Conservation (phyloP, 257 asterid species). For the Plantago ovata region DNA sequence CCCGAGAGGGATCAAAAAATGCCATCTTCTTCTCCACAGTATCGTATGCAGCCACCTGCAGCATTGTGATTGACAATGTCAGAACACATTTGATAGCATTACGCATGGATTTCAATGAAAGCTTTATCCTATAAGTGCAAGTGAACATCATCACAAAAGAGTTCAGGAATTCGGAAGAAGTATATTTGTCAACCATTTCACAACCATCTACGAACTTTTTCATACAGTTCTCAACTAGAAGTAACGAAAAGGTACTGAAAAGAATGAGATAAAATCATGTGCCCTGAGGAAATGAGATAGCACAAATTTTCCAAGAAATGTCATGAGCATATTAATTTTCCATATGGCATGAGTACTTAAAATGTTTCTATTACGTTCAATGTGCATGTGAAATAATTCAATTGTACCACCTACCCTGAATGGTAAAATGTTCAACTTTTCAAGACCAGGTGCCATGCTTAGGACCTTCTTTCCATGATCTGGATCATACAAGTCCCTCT, state of each 20-base stretch:
- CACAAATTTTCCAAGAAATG: no score
- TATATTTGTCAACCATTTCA: no score
- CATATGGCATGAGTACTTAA: not conserved
- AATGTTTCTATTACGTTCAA: not conserved
- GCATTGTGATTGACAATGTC: not conserved
- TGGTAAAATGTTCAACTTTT: conserved; percentile 73
- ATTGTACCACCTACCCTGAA: conserved; percentile 45
- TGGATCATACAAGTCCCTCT: conserved; percentile 80
- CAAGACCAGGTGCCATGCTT: conserved; percentile 88
- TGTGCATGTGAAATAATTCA: not conserved
- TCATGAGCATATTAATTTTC: not conserved
- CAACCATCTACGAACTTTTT: no score
- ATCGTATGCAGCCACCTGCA: conserved; percentile 90
- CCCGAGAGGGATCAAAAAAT: conserved; percentile 79
- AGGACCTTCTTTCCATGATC: conserved; percentile 89
- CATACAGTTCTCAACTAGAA: no score
- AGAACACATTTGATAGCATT: not conserved
- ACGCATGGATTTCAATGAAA: not conserved
- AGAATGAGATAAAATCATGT: no score
- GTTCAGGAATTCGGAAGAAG: no score
- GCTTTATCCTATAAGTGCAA: not conserved
- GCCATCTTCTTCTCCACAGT: conserved; percentile 63
- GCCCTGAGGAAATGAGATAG: no score
- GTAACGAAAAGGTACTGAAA: no score
- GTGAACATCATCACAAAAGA: no score